Percentiles rank a stretch among this genome's conserved stretches.
Conservation (phyloP, 345 rosid species). For the Brassica carinata region DNA sequence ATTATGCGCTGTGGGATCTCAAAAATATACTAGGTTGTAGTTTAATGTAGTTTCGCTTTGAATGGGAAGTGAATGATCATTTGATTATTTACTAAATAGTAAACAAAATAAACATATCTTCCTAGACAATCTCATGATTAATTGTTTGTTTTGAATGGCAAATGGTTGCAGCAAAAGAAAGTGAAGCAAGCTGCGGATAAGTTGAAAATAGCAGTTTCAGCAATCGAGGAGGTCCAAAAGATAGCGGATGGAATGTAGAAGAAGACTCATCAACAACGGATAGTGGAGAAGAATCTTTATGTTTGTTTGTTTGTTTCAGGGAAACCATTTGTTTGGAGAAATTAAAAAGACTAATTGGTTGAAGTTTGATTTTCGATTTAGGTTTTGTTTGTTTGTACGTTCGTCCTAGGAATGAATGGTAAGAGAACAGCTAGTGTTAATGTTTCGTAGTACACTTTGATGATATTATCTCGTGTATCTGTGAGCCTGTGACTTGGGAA, state of each 20-base stretch:
- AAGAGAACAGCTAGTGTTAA: conserved; percentile 18
- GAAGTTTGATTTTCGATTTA: conserved; percentile 19
- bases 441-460: conserved; percentile 9
- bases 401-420: conserved; percentile 16
- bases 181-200: conserved; percentile 38
- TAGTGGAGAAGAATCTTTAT: not conserved
- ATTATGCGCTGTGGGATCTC: not conserved
- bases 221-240: conserved; percentile 27
- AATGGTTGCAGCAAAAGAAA: conserved; percentile 37
- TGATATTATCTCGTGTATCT: conserved; percentile 9
- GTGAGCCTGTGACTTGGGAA: conserved; percentile 4
- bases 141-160: not conserved
- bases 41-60: not conserved
- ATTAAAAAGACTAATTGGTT: conserved; percentile 15
- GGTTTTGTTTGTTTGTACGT: conserved; percentile 26
- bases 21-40: not conserved
- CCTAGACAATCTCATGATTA: not conserved
- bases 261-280: conserved; percentile 15
- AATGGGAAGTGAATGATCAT: not conserved
- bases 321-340: conserved; percentile 33
- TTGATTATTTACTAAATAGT: not conserved
- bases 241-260: conserved; percentile 30
- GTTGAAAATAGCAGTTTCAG: conserved; percentile 29
- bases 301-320: conserved; percentile 5
- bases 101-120: not conserved